Evolutionary conservation across 768 basidiomycete species (phyloP), one percentile per base, ranked within the genome.

Genomic region (Hygrophorus russula): DNA sequence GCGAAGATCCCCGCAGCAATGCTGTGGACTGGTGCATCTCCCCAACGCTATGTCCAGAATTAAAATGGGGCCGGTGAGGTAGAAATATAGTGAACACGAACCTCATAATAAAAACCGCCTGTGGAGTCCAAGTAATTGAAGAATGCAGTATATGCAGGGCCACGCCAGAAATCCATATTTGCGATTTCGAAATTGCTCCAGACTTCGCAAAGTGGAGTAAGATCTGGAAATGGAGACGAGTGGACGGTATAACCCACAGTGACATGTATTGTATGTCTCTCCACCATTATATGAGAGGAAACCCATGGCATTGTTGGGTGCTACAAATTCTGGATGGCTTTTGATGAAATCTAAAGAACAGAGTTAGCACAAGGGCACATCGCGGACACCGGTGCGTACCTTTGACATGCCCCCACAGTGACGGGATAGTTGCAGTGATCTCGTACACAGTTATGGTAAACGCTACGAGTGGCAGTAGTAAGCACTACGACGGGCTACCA

Each of bases 381-480:
- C 7, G 5, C n/a, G 39, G 15, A 37, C 6, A 27, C 18, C 10
- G n/a, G 20, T 13, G 57, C 58, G 8, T 30, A 78, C 84, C 76
- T 66, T 74, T 77, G 17, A 82, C 78, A 5, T 73, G 66, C 6
- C 67, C 58, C 88, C 88, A 93, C 0, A 93, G 63, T 0, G 86
- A 81, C 2, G 78, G 74, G 33, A 93, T 85, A 1, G 89, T 93
- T 39, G 74, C 71, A 34, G 73, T 71, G 53, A 78, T 87, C 56
- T 93, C 88, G 48, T 75, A 79, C 41, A 89, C 68, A 0, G 80
- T 73, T 14, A 90, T 73, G 0, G 82, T 86, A 62, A 87, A 92
- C 1, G 73, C 76, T 77, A 6, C 18, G 7, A 15, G 29, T 19
- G 18, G 19, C 18, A 34, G 29, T 9, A 31, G 24, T 20, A 29